These are phyloP conservation scores for Corylus americana DNA, from an alignment of 306 rosid species.

Conservation along the genomic window DNA sequence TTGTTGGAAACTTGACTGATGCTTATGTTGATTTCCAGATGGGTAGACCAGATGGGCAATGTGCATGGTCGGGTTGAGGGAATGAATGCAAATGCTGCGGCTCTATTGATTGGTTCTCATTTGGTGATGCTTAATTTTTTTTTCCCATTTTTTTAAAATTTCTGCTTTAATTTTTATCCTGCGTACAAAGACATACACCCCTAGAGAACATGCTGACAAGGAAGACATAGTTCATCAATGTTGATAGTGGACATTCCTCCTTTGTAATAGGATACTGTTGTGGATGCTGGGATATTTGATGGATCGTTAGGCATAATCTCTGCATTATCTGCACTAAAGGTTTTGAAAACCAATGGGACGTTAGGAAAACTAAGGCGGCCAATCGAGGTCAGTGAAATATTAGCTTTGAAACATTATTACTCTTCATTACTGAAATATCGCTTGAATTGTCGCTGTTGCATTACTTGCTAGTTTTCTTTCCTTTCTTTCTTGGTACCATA, in stretches of 20 bases:
- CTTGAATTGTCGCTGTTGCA: background rate
- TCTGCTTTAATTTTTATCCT: background rate
- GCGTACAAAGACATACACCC: background rate
- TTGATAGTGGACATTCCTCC: constrained; percentile 19
- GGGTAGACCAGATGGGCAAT: constrained; percentile 91
- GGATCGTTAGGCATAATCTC: constrained; percentile 84
- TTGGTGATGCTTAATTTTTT: constrained; percentile 46
- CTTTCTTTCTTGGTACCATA: background rate
- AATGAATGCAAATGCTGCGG: constrained; percentile 62
- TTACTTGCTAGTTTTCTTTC: background rate
- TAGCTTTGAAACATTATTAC: constrained; percentile 3
- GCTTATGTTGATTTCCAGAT: constrained; percentile 54
- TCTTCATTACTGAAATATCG: background rate
- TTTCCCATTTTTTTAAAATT: background rate
- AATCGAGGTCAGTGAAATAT: constrained; percentile 63
- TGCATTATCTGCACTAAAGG: constrained; percentile 86
- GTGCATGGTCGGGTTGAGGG: constrained; percentile 85
- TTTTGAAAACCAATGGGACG: constrained; percentile 52
- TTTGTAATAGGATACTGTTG: constrained; percentile 73
- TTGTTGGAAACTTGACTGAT: constrained; percentile 37
- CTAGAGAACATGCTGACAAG: background rate
- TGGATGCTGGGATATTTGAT: constrained; percentile 94
- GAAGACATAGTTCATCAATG: background rate
- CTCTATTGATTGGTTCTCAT: constrained; percentile 87
- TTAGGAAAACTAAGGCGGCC: constrained; percentile 69